Conservation (phyloP, 1,284 basidiomycete species). For the Cutaneotrichosporon spelunceum region DNA sequence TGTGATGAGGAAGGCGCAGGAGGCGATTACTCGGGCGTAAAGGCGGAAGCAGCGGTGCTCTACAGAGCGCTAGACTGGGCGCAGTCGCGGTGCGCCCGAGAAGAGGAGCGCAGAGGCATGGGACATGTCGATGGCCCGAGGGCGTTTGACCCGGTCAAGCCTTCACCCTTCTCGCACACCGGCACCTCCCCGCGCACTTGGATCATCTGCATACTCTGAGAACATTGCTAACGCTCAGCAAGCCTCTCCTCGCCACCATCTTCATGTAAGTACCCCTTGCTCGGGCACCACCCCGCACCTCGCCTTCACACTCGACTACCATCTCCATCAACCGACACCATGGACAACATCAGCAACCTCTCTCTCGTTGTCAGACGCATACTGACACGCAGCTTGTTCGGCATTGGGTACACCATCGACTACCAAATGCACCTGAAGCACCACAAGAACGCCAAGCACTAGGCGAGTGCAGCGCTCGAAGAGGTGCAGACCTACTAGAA, state of each 20-base stretch:
- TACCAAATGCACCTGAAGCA: constrained; percentile 61
- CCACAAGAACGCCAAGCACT: constrained; percentile 51
- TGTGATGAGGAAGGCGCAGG: not conserved
- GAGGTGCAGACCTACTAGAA: no score
- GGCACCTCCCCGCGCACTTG: no score
- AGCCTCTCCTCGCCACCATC: constrained; percentile 68
- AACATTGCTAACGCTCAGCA: constrained; percentile 14
- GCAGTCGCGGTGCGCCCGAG: not conserved
- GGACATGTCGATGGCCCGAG: not conserved
- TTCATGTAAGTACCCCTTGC: constrained; percentile 37
- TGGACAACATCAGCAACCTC: no score
- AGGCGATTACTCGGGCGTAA: no score
- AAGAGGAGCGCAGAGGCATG: not conserved
- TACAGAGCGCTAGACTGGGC: no score
- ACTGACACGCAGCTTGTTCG: constrained; percentile 57
- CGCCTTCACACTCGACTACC: not conserved
- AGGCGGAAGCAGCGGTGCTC: no score
- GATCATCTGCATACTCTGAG: not conserved
- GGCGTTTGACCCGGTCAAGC: not conserved
- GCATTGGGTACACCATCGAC: constrained; percentile 82
- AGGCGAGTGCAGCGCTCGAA: constrained; percentile 21
- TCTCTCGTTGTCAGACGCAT: not conserved
- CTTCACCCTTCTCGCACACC: not conserved
- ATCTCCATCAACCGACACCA: not conserved
- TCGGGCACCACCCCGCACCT: not conserved